A percentile compares a stretch with the other conserved stretches of the same genome.
Conservation (phyloP, 768 basidiomycete genomes). For the Mrakia frigida region DNA sequence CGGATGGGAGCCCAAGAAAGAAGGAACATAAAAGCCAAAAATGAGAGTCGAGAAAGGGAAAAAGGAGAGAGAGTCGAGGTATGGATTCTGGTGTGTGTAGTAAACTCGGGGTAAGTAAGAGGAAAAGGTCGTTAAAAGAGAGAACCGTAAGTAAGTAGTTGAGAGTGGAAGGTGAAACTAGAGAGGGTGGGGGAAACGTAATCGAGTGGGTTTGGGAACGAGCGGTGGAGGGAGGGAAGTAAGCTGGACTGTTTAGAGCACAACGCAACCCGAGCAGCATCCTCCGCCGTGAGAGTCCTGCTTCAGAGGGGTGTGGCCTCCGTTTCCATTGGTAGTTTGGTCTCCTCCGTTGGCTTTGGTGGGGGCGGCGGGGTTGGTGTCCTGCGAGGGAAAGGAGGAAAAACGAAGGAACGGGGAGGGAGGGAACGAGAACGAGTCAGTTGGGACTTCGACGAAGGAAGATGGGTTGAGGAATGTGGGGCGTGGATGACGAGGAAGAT, state of each 20-base stretch:
- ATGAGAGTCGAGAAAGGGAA: slow-evolving; percentile 31
- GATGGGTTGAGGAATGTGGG: neutral
- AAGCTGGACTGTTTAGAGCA: slow-evolving; percentile 28
- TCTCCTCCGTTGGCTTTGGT: neutral
- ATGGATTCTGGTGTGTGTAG: neutral
- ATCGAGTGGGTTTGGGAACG: neutral
- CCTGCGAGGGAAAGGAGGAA: neutral
- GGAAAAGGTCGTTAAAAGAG: no score
- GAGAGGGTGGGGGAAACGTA: neutral
- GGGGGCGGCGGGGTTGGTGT: slow-evolving; percentile 15
- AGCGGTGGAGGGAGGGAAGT: slow-evolving; percentile 30
- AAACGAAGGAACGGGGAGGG: neutral
- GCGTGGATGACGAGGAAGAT: neutral
- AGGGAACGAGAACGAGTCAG: neutral
- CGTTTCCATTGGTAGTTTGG: neutral
- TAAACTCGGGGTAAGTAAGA: neutral
- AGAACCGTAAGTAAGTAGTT: no score
- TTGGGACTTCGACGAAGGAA: neutral
- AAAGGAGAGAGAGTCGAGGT: no score
- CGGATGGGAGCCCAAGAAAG: neutral
- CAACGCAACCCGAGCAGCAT: slow-evolving; percentile 28
- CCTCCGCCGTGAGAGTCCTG: slow-evolving; percentile 26
- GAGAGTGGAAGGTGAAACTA: no score
- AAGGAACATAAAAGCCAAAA: neutral
- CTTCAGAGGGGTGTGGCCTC: slow-evolving; percentile 25